Evolutionary conservation across 2,329 filamentous ascomycete genomes (phyloP).

Genomic region (Bipolaris bicolor): DNA sequence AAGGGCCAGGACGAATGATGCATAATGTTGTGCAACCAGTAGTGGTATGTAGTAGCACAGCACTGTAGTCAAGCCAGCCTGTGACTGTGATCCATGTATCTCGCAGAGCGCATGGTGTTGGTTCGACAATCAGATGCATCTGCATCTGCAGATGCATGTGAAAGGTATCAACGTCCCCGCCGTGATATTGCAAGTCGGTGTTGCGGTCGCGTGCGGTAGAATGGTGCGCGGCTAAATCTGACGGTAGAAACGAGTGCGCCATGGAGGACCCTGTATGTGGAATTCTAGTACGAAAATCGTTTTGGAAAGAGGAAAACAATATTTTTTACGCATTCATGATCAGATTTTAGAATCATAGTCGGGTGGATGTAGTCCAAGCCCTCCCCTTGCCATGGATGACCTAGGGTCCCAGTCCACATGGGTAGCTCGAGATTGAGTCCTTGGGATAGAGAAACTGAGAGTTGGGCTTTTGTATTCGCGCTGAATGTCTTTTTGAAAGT

Average conservation of each 20-base stretch:
- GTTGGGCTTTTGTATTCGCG: slow-evolving; percentile 48
- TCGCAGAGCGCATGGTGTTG: background rate
- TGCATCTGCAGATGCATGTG: slow-evolving; percentile 4
- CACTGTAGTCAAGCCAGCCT: background rate
- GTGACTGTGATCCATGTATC: background rate
- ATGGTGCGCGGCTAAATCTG: slow-evolving; percentile 12
- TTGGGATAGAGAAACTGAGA: slow-evolving; percentile 52
- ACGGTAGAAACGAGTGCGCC: background rate
- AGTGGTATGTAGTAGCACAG: background rate
- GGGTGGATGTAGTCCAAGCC: slow-evolving; percentile 49
- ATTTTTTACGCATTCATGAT: slow-evolving; percentile 16
- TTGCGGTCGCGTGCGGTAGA: slow-evolving; percentile 1
- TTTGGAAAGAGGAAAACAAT: slow-evolving; percentile 5
- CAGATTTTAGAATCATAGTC: slow-evolving; percentile 40
- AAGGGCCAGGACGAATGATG: background rate
- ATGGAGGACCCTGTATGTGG: slow-evolving; percentile 1
- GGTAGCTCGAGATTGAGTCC: slow-evolving; percentile 41
- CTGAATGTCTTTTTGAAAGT: slow-evolving; percentile 46
- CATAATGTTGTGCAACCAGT: background rate
- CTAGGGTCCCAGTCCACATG: slow-evolving; percentile 47
- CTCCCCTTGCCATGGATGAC: slow-evolving; percentile 48
- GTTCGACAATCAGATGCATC: background rate
- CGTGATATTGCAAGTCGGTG: background rate
- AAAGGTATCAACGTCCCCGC: slow-evolving; percentile 1
- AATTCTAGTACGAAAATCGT: slow-evolving; percentile 3